A percentile compares a stretch with the other conserved stretches of the same genome.
Evolutionary conservation across 177 flowering plant genomes (phyloP).

Genomic region (Telopea speciosissima): DNA sequence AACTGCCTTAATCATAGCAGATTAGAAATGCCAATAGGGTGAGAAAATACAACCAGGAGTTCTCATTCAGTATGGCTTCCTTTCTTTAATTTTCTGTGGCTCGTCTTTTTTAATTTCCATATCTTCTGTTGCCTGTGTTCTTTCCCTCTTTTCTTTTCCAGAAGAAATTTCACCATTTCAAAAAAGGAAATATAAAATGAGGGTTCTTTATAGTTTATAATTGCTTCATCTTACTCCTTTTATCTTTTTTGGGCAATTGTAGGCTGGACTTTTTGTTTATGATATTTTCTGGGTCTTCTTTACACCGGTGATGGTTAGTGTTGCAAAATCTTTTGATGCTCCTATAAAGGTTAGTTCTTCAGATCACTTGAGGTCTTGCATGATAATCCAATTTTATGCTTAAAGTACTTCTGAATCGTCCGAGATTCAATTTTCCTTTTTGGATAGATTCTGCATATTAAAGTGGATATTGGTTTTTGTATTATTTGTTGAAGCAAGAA

Average conservation of each 20-base stretch:
- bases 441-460: background rate
- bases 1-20: too few species aligned
- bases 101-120: too few species aligned
- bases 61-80: too few species aligned
- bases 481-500: background rate
- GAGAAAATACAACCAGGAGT: too few species aligned
- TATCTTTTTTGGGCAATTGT: conserved; percentile 16
- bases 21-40: too few species aligned
- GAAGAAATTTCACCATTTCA: background rate
- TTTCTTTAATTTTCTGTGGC: too few species aligned
- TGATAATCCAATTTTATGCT: background rate
- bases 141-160: background rate
- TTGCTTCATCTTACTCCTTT: background rate
- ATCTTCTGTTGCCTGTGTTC: too few species aligned
- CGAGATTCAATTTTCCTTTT: background rate
- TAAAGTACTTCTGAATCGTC: background rate
- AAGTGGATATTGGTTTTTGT: background rate
- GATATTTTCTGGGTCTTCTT: conserved; percentile 99
- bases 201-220: background rate
- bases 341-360: conserved; percentile 81
- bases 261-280: conserved; percentile 95
- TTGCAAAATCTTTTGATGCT: conserved; percentile 99
- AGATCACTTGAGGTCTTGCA: conserved; percentile 1
- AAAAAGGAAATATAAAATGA: background rate
- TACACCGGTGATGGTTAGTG: conserved; percentile 99